Conservation (phyloP, 345 rosid genomes). For the Acer negundo region DNA sequence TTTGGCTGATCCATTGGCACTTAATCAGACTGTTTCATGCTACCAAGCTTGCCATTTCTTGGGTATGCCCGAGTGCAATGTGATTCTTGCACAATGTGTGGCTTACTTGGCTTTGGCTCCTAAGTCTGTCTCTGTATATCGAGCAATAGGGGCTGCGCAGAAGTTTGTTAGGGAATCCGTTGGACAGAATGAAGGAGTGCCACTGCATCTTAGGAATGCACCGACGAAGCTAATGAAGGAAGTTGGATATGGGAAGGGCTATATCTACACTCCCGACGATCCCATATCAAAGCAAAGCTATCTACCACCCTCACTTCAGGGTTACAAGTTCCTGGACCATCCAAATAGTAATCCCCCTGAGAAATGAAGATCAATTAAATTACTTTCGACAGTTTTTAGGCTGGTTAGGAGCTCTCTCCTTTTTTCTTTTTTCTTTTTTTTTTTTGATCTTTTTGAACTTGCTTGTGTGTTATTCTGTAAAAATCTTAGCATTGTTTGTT, state of each 20-base stretch:
- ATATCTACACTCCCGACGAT: constrained; percentile 70
- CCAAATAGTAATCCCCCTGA: constrained; percentile 29
- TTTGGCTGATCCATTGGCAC: constrained; percentile 74
- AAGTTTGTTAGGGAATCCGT: constrained; percentile 64
- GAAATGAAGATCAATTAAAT: constrained; percentile 17
- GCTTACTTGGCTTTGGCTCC: constrained; percentile 84
- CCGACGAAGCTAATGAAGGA: constrained; percentile 85
- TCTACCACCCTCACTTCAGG: constrained; percentile 64
- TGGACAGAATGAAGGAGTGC: constrained; percentile 89
- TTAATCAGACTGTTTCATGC: constrained; percentile 80
- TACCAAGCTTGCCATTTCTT: constrained; percentile 90
- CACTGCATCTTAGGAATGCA: constrained; percentile 82
- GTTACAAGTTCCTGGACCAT: constrained; percentile 78
- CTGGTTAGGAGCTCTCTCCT: constrained; percentile 1
- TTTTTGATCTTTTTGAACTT: not conserved
- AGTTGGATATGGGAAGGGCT: constrained; percentile 75
- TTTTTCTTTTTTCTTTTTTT: not conserved
- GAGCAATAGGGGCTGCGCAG: constrained; percentile 67
- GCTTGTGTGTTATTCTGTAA: constrained; percentile 1
- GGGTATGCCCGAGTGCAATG: constrained; percentile 86
- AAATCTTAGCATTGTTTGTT: not conserved
- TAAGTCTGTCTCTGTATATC: constrained; percentile 69
- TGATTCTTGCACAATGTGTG: constrained; percentile 74
- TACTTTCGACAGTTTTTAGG: not conserved
- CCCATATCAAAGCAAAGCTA: constrained; percentile 59